These are phyloP conservation scores for Pleurotus citrinopileatus DNA, from an alignment of 768 basidiomycete genomes.

Conservation along the genomic window DNA sequence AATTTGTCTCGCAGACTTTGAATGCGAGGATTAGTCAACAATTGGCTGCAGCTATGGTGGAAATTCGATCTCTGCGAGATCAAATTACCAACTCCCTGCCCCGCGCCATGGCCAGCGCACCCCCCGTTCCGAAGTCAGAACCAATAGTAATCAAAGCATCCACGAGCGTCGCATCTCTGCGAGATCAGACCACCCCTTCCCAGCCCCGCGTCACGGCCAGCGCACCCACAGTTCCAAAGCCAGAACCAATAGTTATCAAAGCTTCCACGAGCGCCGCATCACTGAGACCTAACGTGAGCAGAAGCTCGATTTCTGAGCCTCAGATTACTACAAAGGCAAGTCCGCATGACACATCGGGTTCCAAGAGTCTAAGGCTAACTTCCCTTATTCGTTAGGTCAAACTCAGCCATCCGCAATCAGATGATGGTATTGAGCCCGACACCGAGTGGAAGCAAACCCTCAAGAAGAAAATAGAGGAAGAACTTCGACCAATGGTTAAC, in stretches of 20 bases:
- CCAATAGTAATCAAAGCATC: not conserved
- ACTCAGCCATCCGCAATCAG: not conserved
- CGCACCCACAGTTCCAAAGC: too few relatives aligned
- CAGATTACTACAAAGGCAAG: not conserved
- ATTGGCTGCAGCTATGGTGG: constrained; percentile 1
- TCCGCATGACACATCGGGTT: not conserved
- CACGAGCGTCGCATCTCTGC: not conserved
- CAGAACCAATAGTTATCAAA: not conserved
- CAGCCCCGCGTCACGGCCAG: too few relatives aligned
- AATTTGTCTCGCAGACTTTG: not conserved
- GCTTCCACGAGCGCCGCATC: constrained; percentile 2
- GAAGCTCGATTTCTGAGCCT: constrained; percentile 2
- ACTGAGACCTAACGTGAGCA: not conserved
- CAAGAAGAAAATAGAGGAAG: constrained; percentile 8
- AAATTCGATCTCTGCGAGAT: constrained; percentile 5
- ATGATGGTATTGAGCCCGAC: constrained; percentile 5
- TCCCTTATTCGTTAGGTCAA: not conserved
- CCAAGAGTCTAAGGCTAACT: not conserved
- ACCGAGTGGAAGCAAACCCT: constrained; percentile 7
- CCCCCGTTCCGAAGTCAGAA: not conserved
- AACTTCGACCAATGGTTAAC: constrained; percentile 8
- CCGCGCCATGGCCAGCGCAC: not conserved
- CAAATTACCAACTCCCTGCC: not conserved
- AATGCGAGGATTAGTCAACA: constrained; percentile 8
- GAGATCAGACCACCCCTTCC: not conserved